phyloP scores from a whole-genome alignment of 2,329 filamentous ascomycete species.

The Talaromyces sp. region DNA sequence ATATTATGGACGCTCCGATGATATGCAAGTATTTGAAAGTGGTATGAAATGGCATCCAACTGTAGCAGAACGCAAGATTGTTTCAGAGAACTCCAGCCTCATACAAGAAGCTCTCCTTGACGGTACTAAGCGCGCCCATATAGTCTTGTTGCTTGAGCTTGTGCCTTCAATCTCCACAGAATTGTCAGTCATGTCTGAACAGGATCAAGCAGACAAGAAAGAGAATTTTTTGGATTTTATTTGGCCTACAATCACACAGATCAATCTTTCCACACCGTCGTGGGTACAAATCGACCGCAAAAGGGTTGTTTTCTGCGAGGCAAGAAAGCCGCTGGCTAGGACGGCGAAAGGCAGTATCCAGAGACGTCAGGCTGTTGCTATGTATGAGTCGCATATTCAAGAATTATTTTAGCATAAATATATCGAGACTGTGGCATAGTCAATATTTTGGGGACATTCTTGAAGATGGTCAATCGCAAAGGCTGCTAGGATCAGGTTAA shows the following conservation, averaged over 20 bases:
- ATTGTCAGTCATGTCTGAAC: neutral
- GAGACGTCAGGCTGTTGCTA: neutral
- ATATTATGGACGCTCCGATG: slow-evolving; percentile 15
- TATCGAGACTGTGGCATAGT: neutral
- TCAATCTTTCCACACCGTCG: neutral
- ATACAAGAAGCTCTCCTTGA: slow-evolving; percentile 6
- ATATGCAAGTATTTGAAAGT: slow-evolving; percentile 19
- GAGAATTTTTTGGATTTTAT: neutral
- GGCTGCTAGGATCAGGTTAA: neutral
- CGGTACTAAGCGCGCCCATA: neutral
- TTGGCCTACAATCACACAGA: slow-evolving; percentile 3
- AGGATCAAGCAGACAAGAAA: neutral
- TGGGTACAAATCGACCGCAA: slow-evolving; percentile 3
- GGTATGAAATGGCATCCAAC: slow-evolving; percentile 10
- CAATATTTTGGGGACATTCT: too few relatives aligned
- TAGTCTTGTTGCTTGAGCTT: slow-evolving; percentile 4
- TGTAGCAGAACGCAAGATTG: slow-evolving; percentile 2
- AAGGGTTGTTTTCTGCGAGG: neutral
- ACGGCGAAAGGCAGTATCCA: slow-evolving; percentile 4
- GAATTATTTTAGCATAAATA: neutral
- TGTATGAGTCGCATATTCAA: neutral
- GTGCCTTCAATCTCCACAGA: neutral
- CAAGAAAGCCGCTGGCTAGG: slow-evolving; percentile 3
- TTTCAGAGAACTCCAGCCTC: neutral
- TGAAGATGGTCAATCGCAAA: neutral